Evolutionary conservation across 495 filamentous ascomycete genomes (phyloP), one percentile per base, ranked within the genome.

Genomic region (Aspergillus haitiensis): DNA sequence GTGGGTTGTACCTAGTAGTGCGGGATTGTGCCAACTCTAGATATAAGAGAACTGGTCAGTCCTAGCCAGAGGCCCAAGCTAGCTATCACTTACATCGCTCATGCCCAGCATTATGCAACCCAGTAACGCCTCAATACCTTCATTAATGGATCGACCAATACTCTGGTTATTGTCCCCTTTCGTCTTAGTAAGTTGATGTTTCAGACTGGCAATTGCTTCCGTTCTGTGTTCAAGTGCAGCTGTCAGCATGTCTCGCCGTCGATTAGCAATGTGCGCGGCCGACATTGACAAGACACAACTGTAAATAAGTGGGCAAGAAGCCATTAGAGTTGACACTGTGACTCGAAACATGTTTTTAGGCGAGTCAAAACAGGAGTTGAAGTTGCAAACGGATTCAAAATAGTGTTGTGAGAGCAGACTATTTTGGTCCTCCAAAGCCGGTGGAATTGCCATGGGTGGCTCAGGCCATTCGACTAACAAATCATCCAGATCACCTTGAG

Each of bases 321-420:
- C n/a, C 15, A 45, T 55, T 18, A 44, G n/a, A 31, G 0, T n/a
- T 13, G 15, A 13, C 6, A 55, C 16, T 3, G 42, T 16, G 9
- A 31, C 36, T 4, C 52, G 52, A 13, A 55, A 44, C 15, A 44
- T 31, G 15, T 55, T 55, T 7, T 9, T 7, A 2, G 0, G 6
- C 8, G 52, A 55, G 36, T 55, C 52, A n/a, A 55, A 42, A 27
- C 52, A 55, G 7, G 52, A 44, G 16, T 55, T 55, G 1, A 55
- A 27, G 21, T 27, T 7, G 9, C 36, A 55, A 10, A 55, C 52
- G 13, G 18, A 5, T 15, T 13, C 6, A 21, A 55, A 55, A 39
- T 55, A 55, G 21, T 42, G 37, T 40, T 27, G 52, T 7, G n/a
- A 44, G 1, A 55, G 18, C 3, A n/a, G 7, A 3, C 16, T 21